A percentile compares a stretch with the other conserved stretches of the same genome.
Conservation (phyloP, 2,329 filamentous ascomycete species). For the Escovopsis sp. region DNA sequence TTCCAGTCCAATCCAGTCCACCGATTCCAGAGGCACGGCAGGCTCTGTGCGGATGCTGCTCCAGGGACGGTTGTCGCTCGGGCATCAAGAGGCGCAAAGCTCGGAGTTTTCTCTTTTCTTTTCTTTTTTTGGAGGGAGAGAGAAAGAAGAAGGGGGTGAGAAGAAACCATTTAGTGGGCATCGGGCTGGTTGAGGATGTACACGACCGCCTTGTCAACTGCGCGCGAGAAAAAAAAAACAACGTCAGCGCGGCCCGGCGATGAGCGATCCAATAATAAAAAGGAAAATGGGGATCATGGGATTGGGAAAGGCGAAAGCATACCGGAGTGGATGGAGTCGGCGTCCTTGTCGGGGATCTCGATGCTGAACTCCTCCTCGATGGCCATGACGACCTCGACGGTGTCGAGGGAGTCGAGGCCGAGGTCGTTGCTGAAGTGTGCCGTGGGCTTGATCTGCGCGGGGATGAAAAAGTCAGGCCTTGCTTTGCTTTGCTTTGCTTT, state of each 20-base stretch:
- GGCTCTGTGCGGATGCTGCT: too few relatives aligned
- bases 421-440: conserved; percentile 97
- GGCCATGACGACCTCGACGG: conserved; percentile 98
- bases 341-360: conserved; percentile 96
- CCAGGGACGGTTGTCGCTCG: too few relatives aligned
- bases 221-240: not conserved
- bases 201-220: conserved; percentile 86
- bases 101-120: too few relatives aligned
- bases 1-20: too few relatives aligned
- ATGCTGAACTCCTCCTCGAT: conserved; percentile 93
- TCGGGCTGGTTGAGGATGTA: conserved; percentile 91
- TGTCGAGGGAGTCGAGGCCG: conserved; percentile 91
- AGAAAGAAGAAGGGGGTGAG: too few relatives aligned
- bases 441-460: conserved; percentile 55
- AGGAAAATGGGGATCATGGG: too few relatives aligned
- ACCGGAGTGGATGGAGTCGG: conserved; percentile 88
- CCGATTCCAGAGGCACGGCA: too few relatives aligned
- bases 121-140: too few relatives aligned
- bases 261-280: too few relatives aligned
- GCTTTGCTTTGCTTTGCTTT: too few relatives aligned
- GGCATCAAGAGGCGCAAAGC: too few relatives aligned
- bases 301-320: conserved; percentile 30
- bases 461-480: conserved; percentile 6
- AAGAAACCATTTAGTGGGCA: conserved; percentile 58
- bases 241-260: conserved; percentile 6